Percentiles rank a stretch among this genome's conserved stretches.
phyloP scores from a whole-genome alignment of 371 early-diverging fungal species.

The Chytridium lagenaria region DNA sequence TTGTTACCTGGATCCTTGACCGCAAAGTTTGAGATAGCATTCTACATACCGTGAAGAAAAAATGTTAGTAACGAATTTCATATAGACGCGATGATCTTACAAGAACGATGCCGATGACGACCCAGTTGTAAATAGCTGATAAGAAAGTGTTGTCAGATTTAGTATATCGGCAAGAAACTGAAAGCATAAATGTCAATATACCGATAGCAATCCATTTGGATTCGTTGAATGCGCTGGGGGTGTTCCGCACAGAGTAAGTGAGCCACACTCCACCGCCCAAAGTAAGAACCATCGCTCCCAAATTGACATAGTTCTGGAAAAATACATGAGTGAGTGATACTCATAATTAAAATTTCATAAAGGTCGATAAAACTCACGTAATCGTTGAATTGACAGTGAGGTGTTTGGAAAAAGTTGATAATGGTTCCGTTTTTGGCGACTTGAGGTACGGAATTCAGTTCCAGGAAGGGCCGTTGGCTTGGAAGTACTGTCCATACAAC shows the following conservation, averaged over 20 bases:
- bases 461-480: conserved; percentile 3
- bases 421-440: conserved; percentile 10
- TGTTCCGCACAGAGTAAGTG: conserved; percentile 15
- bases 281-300: conserved; percentile 21
- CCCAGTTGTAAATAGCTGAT: conserved; percentile 26
- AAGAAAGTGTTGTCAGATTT: not conserved
- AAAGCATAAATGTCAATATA: not conserved
- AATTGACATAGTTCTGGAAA: conserved; percentile 20
- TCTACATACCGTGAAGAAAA: too few relatives aligned
- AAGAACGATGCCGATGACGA: conserved; percentile 27
- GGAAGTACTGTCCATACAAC: not conserved
- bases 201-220: conserved; percentile 28
- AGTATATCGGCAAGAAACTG: too few relatives aligned
- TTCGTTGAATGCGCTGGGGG: conserved; percentile 31
- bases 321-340: not conserved
- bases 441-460: not conserved
- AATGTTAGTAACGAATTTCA: not conserved
- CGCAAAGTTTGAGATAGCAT: conserved; percentile 22
- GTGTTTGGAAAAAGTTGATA: not conserved
- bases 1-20: conserved; percentile 14
- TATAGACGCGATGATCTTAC: not conserved
- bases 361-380: not conserved
- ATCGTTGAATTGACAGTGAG: conserved; percentile 8
- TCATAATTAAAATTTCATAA: too few relatives aligned
- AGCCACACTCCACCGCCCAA: conserved; percentile 14